Evolutionary conservation across 805 yeast genomes (phyloP).

Genomic region (Myxozyma melibiosi): DNA sequence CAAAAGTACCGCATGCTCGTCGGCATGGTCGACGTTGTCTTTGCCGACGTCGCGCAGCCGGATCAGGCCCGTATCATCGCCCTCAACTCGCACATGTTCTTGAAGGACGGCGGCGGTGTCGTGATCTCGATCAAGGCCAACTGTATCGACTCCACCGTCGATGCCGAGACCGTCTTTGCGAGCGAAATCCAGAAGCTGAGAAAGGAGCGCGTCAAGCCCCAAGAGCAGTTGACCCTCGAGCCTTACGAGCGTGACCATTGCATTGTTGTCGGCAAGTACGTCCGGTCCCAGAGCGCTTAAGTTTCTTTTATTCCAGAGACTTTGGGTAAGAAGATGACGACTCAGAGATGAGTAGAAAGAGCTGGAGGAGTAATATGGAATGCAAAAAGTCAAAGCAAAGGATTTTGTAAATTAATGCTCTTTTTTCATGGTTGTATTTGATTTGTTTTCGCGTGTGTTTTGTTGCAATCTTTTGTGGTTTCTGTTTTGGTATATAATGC

Average conservation of each 20-base stretch:
- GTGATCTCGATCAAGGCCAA: conserved; percentile 98
- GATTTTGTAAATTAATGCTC: conserved; percentile 26
- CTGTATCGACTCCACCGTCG: conserved; percentile 99
- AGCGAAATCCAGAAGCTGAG: conserved; percentile 98
- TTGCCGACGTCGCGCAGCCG: conserved; percentile 99
- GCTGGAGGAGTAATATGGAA: conserved; percentile 7
- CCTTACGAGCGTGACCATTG: conserved; percentile 99
- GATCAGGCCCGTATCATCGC: conserved; percentile 99
- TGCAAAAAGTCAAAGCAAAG: conserved; percentile 11
- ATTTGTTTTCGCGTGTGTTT: neutral
- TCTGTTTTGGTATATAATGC: conserved; percentile 10
- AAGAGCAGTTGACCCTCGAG: conserved; percentile 95
- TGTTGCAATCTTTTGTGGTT: conserved; percentile 11
- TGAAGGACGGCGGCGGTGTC: conserved; percentile 98
- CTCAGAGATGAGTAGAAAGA: neutral
- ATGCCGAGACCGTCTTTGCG: conserved; percentile 98
- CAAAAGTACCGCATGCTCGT: conserved; percentile 99
- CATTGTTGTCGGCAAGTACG: conserved; percentile 95
- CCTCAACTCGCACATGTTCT: conserved; percentile 94
- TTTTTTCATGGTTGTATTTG: conserved; percentile 13
- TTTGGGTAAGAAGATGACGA: neutral
- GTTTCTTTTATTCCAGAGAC: neutral
- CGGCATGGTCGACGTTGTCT: conserved; percentile 98
- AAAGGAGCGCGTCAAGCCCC: conserved; percentile 97
- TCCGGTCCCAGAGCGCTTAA: conserved; percentile 54